Conservation (phyloP, 108 stramenopile species). For the Skeletonema costatum region DNA sequence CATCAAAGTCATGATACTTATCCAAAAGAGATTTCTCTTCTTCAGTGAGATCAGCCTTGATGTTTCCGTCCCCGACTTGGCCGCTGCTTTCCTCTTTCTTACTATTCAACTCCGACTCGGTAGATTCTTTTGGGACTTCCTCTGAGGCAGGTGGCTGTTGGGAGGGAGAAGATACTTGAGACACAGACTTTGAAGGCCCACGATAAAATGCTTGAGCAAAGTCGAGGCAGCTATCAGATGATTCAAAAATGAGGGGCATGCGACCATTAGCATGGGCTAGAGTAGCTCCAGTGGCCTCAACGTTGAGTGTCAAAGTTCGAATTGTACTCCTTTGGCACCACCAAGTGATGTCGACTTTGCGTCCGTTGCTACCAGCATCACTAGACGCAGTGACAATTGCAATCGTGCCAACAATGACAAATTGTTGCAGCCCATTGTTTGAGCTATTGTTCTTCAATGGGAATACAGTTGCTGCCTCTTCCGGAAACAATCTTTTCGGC, state of each 20-base stretch:
- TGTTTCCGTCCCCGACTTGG: not conserved
- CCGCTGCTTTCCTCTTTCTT: not conserved
- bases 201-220: slow-evolving; percentile 80
- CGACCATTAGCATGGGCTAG: slow-evolving; percentile 46
- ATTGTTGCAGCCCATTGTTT: slow-evolving; percentile 1
- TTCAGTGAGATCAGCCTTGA: slow-evolving; percentile 8
- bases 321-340: slow-evolving; percentile 57
- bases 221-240: slow-evolving; percentile 59
- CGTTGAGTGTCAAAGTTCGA: slow-evolving; percentile 70
- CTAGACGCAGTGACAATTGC: slow-evolving; percentile 27
- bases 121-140: not conserved
- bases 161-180: not conserved
- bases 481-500: slow-evolving; percentile 14
- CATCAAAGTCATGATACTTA: slow-evolving; percentile 30
- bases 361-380: not conserved
- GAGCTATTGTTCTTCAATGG: slow-evolving; percentile 13
- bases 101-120: not conserved
- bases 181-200: slow-evolving; percentile 15
- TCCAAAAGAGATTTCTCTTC: slow-evolving; percentile 38
- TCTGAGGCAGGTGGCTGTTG: not conserved
- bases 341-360: slow-evolving; percentile 62
- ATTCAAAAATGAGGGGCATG: slow-evolving; percentile 58
- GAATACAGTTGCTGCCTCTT: slow-evolving; percentile 28
- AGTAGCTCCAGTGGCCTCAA: slow-evolving; percentile 62
- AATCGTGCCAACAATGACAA: slow-evolving; percentile 39